Conservation (phyloP, 306 rosid genomes). For the Betula pendula region DNA sequence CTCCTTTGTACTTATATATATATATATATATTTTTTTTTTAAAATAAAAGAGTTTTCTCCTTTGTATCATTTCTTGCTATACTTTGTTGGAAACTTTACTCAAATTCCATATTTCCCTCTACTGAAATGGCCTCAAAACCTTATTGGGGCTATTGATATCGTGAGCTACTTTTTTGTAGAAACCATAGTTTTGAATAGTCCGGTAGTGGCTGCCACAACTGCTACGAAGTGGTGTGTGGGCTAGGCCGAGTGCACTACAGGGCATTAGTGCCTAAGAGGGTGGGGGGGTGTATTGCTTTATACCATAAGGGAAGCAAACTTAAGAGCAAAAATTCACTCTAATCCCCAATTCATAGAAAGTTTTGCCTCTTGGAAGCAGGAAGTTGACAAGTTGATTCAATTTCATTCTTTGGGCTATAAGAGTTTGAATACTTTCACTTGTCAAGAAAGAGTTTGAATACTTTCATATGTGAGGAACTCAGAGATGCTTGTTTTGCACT, state of each 20-base stretch:
- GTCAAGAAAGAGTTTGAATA: not conserved
- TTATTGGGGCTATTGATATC: not conserved
- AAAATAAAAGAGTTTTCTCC: not conserved
- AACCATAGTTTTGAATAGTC: not conserved
- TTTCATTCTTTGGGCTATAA: conserved; percentile 1
- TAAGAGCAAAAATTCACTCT: not conserved
- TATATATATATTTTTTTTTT: no score
- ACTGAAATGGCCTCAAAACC: not conserved
- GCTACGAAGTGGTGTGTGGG: not conserved
- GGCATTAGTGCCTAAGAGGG: not conserved
- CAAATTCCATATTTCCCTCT: not conserved
- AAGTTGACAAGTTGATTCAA: not conserved
- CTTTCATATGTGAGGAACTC: not conserved
- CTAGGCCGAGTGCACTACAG: not conserved
- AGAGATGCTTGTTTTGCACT: not conserved
- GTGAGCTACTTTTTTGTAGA: not conserved
- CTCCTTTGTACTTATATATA: not conserved
- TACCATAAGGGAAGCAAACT: not conserved
- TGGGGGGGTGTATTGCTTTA: not conserved
- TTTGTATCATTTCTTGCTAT: not conserved
- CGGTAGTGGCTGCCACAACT: not conserved
- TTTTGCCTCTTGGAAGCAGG: not conserved
- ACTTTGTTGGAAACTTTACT: not conserved
- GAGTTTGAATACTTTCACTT: not conserved
- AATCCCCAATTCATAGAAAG: not conserved